Evolutionary conservation across 345 rosid species (phyloP).

Genomic region (Eucalyptus coolabah): DNA sequence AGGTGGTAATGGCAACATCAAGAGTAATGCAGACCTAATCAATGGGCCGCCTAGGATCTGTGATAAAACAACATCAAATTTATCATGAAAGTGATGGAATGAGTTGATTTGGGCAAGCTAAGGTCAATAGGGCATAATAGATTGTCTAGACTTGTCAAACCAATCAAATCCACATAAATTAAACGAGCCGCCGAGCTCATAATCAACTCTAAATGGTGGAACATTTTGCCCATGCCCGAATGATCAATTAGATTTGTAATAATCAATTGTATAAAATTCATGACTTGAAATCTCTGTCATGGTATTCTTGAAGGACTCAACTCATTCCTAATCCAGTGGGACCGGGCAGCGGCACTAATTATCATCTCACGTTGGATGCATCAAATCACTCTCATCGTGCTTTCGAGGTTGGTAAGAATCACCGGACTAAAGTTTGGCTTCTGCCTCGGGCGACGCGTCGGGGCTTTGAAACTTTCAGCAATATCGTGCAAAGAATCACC

Average conservation of each 20-base stretch:
- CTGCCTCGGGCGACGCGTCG: background rate
- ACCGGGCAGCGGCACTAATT: background rate
- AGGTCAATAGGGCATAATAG: background rate
- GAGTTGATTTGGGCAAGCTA: background rate
- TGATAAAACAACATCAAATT: background rate
- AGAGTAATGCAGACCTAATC: background rate
- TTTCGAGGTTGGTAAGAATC: background rate
- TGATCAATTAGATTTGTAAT: background rate
- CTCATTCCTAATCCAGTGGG: background rate
- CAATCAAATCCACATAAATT: background rate
- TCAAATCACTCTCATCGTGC: background rate
- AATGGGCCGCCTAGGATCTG: background rate
- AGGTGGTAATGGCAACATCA: background rate
- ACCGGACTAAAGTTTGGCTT: background rate
- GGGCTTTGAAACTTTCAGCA: background rate
- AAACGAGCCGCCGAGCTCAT: background rate
- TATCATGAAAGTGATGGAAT: background rate
- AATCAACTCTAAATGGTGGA: background rate
- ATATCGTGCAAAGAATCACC: background rate
- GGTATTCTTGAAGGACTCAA: background rate
- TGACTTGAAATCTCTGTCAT: background rate
- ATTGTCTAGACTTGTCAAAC: background rate
- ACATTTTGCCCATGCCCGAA: background rate
- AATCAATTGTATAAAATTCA: background rate
- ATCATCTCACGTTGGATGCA: background rate